These are phyloP conservation scores for Botrytis galanthina DNA, from an alignment of 2,329 filamentous ascomycete genomes.

Conservation along the genomic window DNA sequence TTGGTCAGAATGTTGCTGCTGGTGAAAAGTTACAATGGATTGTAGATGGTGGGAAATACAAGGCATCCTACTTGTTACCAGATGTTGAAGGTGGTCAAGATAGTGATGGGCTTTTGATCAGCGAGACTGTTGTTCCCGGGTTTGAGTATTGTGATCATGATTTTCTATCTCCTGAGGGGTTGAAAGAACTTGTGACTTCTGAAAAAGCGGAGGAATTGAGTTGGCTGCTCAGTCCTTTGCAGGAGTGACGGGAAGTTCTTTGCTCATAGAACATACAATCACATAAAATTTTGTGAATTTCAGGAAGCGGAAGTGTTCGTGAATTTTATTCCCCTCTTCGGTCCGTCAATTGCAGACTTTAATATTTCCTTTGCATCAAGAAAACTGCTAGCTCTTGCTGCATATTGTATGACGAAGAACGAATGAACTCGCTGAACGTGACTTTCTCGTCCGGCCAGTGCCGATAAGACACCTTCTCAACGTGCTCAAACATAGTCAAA, in stretches of 20 bases:
- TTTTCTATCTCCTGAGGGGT: constrained; percentile 54
- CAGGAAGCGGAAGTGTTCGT: neutral
- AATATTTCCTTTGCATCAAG: neutral
- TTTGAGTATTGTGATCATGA: constrained; percentile 68
- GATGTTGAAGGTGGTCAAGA: constrained; percentile 41
- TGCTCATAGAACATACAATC: neutral
- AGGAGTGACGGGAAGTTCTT: neutral
- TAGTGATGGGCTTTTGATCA: constrained; percentile 57
- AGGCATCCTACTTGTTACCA: constrained; percentile 59
- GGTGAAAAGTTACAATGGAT: constrained; percentile 67
- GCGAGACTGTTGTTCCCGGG: constrained; percentile 65
- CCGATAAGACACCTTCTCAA: neutral
- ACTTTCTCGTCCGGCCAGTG: neutral
- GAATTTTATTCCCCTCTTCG: neutral
- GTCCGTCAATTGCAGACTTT: neutral
- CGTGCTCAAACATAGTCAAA: neutral
- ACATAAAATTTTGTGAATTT: neutral
- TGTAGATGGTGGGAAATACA: constrained; percentile 66
- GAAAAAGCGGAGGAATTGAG: constrained; percentile 50
- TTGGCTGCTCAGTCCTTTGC: constrained; percentile 44
- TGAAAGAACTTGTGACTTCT: constrained; percentile 52
- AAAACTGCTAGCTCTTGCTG: neutral
- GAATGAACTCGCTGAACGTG: neutral
- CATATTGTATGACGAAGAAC: neutral
- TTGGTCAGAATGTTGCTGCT: constrained; percentile 54